These are phyloP conservation scores for Euryodendron excelsum DNA, from an alignment of 148 eudicot species.

Conservation along the genomic window DNA sequence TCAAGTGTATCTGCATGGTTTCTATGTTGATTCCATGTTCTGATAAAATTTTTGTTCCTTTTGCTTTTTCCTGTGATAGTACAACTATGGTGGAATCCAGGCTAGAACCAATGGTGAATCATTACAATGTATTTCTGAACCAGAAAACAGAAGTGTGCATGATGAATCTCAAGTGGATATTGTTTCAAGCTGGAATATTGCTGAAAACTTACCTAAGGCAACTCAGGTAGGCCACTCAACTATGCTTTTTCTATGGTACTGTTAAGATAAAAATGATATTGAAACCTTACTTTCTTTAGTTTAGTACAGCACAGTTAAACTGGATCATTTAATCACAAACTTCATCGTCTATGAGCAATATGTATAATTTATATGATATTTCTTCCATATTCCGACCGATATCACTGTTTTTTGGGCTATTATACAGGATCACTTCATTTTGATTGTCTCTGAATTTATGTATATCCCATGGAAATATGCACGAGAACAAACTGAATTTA, in stretches of 20 bases:
- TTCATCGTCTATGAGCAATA: not conserved
- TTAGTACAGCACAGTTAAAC: not conserved
- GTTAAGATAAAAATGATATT: not conserved
- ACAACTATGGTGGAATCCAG: slow-evolving; percentile 96
- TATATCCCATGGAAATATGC: slow-evolving; percentile 88
- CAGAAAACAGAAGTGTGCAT: slow-evolving; percentile 28
- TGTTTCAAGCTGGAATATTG: slow-evolving; percentile 87
- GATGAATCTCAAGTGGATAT: slow-evolving; percentile 63
- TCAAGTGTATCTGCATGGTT: not conserved
- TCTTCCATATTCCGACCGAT: not conserved
- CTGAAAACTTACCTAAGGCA: slow-evolving; percentile 72
- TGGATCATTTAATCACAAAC: slow-evolving; percentile 2
- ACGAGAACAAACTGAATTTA: slow-evolving; percentile 46
- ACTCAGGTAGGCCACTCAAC: slow-evolving; percentile 52
- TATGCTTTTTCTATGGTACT: not conserved
- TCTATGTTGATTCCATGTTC: not conserved
- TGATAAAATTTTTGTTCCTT: slow-evolving; percentile 1
- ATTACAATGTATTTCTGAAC: slow-evolving; percentile 37
- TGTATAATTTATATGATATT: not conserved
- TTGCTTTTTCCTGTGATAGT: slow-evolving; percentile 37
- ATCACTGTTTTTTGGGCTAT: slow-evolving; percentile 10
- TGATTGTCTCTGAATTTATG: slow-evolving; percentile 78
- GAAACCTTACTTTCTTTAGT: not conserved
- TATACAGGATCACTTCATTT: slow-evolving; percentile 75
- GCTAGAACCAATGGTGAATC: slow-evolving; percentile 49